Percentiles rank a stretch among this genome's conserved stretches.
phyloP scores from a whole-genome alignment of 129 eudicot species.

The Daucus carota region DNA sequence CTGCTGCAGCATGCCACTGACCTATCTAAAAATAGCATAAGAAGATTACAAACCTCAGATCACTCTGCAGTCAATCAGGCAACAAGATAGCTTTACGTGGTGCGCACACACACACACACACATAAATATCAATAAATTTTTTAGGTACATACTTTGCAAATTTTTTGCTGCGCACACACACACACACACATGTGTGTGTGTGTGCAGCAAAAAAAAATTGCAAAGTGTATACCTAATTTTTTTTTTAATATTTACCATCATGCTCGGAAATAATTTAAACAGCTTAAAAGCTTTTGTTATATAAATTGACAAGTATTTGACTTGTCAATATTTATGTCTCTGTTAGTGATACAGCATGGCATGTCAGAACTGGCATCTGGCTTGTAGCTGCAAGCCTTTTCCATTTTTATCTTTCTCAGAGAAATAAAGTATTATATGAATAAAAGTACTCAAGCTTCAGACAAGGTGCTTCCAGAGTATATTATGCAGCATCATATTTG shows the following conservation, averaged over 20 bases:
- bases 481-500: neutral
- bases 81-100: neutral
- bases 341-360: neutral
- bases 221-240: neutral
- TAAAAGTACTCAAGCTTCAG: neutral
- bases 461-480: neutral
- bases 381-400: neutral
- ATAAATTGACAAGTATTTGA: neutral
- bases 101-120: too few relatives aligned
- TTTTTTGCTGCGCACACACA: too few relatives aligned
- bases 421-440: neutral
- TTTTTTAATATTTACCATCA: neutral
- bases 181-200: too few relatives aligned
- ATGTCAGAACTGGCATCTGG: neutral
- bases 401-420: neutral
- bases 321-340: neutral
- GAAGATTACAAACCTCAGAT: neutral
- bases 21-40: conserved; percentile 49
- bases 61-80: neutral
- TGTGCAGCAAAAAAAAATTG: neutral
- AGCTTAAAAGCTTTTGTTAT: neutral
- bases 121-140: too few relatives aligned
- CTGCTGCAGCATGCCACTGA: conserved; percentile 87
- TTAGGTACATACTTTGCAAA: too few relatives aligned
- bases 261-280: neutral